Evolutionary conservation across 2,329 filamentous ascomycete genomes (phyloP).

Genomic region (Aureobasidium pullulans): DNA sequence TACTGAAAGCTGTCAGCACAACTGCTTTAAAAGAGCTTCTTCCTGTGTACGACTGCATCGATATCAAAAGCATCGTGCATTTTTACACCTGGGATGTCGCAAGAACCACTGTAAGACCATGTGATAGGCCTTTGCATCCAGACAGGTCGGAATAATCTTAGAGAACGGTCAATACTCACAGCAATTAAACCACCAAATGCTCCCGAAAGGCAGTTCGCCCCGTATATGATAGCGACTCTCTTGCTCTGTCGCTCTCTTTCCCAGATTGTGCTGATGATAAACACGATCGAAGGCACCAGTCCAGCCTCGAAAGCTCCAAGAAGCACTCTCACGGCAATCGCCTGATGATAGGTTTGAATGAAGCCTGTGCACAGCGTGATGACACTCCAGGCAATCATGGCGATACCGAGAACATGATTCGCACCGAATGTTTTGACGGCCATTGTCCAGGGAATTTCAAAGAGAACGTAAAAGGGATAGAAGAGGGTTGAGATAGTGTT

Average conservation of each 20-base stretch:
- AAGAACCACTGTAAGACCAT: no score
- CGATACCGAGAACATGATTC: slow-evolving; percentile 19
- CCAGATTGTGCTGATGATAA: slow-evolving; percentile 26
- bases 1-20: slow-evolving; percentile 1
- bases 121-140: no score
- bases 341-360: slow-evolving; percentile 25
- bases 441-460: slow-evolving; percentile 19
- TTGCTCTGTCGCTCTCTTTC: slow-evolving; percentile 21
- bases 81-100: no score
- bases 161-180: neutral
- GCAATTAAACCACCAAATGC: slow-evolving; percentile 24
- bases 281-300: slow-evolving; percentile 23
- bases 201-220: slow-evolving; percentile 20
- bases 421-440: slow-evolving; percentile 22
- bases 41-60: no score
- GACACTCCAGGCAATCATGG: slow-evolving; percentile 21
- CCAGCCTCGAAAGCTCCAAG: slow-evolving; percentile 25
- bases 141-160: no score
- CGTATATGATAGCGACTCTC: slow-evolving; percentile 24
- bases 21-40: no score
- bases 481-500: slow-evolving; percentile 19
- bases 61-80: no score
- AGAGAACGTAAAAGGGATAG: slow-evolving; percentile 19
- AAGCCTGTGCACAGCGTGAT: slow-evolving; percentile 27
- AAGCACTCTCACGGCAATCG: slow-evolving; percentile 24